Evolutionary conservation across 176 grass and related monocot genomes (phyloP).

Genomic region (Avena atlantica): DNA sequence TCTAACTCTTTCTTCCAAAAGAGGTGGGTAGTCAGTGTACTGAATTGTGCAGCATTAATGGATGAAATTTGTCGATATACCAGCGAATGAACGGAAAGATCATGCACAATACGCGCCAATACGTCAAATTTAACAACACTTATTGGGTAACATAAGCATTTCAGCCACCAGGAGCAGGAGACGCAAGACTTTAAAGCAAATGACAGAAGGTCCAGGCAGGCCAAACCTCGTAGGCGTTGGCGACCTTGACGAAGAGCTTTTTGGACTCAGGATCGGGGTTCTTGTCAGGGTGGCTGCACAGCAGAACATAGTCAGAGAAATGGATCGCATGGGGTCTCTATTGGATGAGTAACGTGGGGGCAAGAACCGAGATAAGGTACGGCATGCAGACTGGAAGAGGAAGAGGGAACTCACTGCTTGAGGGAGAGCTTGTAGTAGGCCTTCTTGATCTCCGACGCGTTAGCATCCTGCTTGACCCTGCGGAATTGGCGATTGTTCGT

Average conservation of each 20-base stretch:
- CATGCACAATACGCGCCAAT: neutral
- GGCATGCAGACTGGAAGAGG: neutral
- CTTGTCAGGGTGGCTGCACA: constrained; percentile 89
- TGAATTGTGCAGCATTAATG: neutral
- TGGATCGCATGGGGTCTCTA: constrained; percentile 16
- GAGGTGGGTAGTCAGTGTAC: neutral
- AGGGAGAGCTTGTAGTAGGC: constrained; percentile 98
- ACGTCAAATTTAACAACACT: neutral
- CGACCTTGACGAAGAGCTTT: constrained; percentile 91
- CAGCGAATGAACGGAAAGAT: neutral
- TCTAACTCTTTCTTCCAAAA: neutral
- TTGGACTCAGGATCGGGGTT: constrained; percentile 89
- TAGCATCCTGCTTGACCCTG: constrained; percentile 85
- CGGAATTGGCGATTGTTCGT: neutral
- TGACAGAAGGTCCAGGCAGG: neutral
- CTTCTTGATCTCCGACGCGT: constrained; percentile 91
- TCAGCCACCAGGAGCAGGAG: neutral
- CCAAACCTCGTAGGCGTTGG: constrained; percentile 89
- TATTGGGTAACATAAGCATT: neutral
- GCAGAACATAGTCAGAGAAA: constrained; percentile 15
- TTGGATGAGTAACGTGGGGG: neutral
- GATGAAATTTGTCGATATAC: neutral
- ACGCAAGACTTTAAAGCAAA: neutral
- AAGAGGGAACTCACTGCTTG: constrained; percentile 58
- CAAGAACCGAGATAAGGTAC: neutral